Evolutionary conservation across 2,329 filamentous ascomycete genomes (phyloP), one percentile per base, ranked within the genome.

Genomic region (Lasiodiplodia sp.): DNA sequence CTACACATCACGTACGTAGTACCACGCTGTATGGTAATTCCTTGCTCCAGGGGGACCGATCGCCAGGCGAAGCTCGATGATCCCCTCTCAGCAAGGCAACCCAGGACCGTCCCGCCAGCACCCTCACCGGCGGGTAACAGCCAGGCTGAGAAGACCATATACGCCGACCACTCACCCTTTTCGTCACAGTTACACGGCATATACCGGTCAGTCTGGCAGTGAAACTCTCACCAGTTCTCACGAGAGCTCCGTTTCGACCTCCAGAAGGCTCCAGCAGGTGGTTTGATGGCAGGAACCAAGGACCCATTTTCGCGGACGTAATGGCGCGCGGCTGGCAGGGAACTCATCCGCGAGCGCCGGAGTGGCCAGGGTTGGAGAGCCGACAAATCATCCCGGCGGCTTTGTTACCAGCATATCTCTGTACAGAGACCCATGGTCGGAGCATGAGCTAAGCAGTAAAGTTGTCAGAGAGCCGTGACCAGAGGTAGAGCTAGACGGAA

Each of bases 401-500:
- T 52, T 64, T 64, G 28, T 64, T 52, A 44, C 60, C 16, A 18
- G 7, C 16, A 16, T 37, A 10, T 1, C 18, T 51, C 28, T 21
- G 57, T 34, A 28, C 55, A 16, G 55, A 38, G 31, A n/a, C 34
- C 37, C 55, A 44, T 18, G 34, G 28, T 28, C 21, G 40, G 25
- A 49, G 18, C 10, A 51, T 63, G 47, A 64, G 44, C 60, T 64
- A 64, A 64, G 60, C 60, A 25, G 47, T 52, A 64, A 64, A 64
- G 18, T 38, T 64, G 60, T 11, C n/a, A 3, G 44, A n/a, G 40
- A 21, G n/a, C 11, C 18, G 18, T 21, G 44, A 21, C 44, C 11
- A 21, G 6, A 47, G 6, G 18, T 8, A n/a, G 7, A 21, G 11
- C 60, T 12, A 23, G n/a, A 25, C 60, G 31, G 60, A 34, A 31